Base-by-base conservation (phyloP, 2,329 filamentous ascomycete genomes). In the Blumeriella jaapii region DNA sequence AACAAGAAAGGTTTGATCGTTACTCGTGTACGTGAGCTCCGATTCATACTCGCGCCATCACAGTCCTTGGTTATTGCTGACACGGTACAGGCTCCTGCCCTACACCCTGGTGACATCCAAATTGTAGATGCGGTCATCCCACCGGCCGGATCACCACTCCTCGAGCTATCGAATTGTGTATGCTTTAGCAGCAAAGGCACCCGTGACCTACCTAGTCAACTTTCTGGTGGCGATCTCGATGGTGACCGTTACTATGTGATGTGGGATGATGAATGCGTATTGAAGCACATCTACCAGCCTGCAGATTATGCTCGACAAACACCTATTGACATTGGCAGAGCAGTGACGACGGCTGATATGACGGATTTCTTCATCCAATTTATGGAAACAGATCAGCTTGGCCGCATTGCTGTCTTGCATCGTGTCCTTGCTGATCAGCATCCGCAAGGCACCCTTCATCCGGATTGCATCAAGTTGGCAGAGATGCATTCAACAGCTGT, bases 161-260 rank as follows among this genome's bases (percentile, higher is more conserved):
- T 60, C 1, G 52, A 63, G 0, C 63, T 87, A 1, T 61, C 64
- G 2, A 93, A 93, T 49, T 87, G 83, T 40, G 67, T 93, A 11
- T 73, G 82, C 1, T 93, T 93, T 52, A 86, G 78, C 40, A 72
- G 76, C 38, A 64, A 70, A 26, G 85, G 86, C 0, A 16, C 48
- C 0, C 71, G 85, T 11, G 85, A 93, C 50, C 61, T 93, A 0
- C 83, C 84, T 0, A 89, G 82, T 41, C 70, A 79, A 55, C 63
- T 93, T 0, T 80, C 79, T 34, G 85, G 85, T 1, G 85, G 85
- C 0, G 85, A 93, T 54, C 66, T 93, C 0, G 84, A 91, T 45
- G 85, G 85, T 0, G 86, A 94, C 53, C 60, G 83, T 0, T 93
- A 82, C 56, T 80, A 85, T 44, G 60, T 93, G 31, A 82, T 93